Evolutionary conservation across 179 eudicot genomes (phyloP).

Genomic region (Drosera spatulata): DNA sequence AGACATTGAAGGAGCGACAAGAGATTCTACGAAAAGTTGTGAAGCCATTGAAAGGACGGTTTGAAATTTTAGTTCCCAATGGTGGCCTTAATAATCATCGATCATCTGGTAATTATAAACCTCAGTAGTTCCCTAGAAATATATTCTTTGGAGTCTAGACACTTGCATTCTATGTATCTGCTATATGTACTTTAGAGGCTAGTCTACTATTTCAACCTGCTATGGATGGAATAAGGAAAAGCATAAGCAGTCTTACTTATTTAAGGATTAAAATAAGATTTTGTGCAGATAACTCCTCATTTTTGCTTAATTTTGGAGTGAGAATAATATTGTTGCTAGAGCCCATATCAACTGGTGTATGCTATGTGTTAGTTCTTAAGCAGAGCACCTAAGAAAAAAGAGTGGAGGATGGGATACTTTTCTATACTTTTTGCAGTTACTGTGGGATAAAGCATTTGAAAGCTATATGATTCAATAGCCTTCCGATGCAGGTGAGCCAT

Average conservation of each 20-base stretch:
- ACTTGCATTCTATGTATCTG: not conserved
- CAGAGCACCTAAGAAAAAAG: too few species aligned
- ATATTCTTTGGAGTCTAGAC: not conserved
- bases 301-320: too few species aligned
- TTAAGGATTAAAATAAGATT: too few species aligned
- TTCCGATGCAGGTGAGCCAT: conserved; percentile 48
- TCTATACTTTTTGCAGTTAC: too few species aligned
- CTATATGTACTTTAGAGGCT: not conserved
- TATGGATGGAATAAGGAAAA: not conserved
- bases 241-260: too few species aligned
- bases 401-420: too few species aligned
- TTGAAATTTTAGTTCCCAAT: conserved; percentile 75
- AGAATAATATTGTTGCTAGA: too few species aligned
- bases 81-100: conserved; percentile 56
- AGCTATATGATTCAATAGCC: too few species aligned
- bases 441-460: too few species aligned
- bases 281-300: too few species aligned
- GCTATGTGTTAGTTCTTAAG: too few species aligned
- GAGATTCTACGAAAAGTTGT: conserved; percentile 67
- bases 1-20: conserved; percentile 74
- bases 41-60: conserved; percentile 61
- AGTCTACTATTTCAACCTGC: not conserved
- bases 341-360: too few species aligned
- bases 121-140: not conserved
- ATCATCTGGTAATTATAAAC: conserved; percentile 24